phyloP scores from a whole-genome alignment of 2,329 filamentous ascomycete genomes.

The Chaetomiaceae sp. region DNA sequence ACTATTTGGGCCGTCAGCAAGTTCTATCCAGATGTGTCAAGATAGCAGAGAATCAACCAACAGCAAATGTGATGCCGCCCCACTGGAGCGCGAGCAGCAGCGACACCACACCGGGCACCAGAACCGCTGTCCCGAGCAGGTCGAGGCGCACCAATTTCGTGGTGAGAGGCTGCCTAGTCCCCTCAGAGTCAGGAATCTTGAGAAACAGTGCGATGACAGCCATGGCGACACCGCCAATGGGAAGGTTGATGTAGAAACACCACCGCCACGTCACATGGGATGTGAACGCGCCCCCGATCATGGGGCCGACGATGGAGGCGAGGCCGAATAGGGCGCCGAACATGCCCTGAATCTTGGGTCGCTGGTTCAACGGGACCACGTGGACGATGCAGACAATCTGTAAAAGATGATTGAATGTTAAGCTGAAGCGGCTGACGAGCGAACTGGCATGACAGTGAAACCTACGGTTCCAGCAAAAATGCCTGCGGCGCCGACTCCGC shows the following conservation, averaged over 20 bases:
- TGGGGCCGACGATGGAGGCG: slow-evolving; percentile 30
- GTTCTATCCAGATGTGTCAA: not conserved
- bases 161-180: slow-evolving; percentile 12
- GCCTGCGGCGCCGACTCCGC: slow-evolving; percentile 31
- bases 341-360: slow-evolving; percentile 30
- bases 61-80: slow-evolving; percentile 22
- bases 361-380: slow-evolving; percentile 26
- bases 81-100: slow-evolving; percentile 23
- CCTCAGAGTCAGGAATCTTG: slow-evolving; percentile 16
- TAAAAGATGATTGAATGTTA: no score
- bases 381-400: slow-evolving; percentile 28
- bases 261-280: slow-evolving; percentile 34
- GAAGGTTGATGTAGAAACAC: slow-evolving; percentile 40
- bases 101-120: slow-evolving; percentile 21
- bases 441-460: no score
- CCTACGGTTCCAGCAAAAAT: slow-evolving; percentile 27
- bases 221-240: slow-evolving; percentile 32
- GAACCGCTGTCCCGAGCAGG: slow-evolving; percentile 13
- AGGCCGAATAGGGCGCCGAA: slow-evolving; percentile 32
- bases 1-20: slow-evolving; percentile 28
- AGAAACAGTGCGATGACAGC: slow-evolving; percentile 18
- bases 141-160: slow-evolving; percentile 24
- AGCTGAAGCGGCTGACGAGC: no score
- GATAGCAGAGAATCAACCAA: no score
- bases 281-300: slow-evolving; percentile 33